Evolutionary conservation across 2,329 filamentous ascomycete genomes (phyloP).

Genomic region (Fusarium sp.): DNA sequence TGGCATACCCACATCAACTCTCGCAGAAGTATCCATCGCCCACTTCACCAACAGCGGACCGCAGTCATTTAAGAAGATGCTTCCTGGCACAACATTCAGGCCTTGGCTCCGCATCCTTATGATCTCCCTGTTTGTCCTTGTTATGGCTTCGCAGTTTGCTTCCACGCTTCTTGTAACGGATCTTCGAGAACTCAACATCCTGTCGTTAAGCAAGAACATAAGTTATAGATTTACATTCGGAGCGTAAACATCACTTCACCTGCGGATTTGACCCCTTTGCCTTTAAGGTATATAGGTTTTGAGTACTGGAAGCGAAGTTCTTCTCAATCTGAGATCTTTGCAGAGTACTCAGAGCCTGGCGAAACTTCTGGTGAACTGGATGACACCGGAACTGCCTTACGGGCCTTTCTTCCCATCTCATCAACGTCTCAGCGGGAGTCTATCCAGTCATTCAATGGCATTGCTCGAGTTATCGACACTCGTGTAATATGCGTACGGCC

Average conservation of each 20-base stretch:
- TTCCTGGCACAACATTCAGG: background rate
- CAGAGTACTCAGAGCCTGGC: background rate
- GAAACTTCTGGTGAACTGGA: background rate
- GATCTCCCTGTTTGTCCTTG: background rate
- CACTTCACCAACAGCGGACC: background rate
- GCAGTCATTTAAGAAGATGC: background rate
- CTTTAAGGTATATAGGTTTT: background rate
- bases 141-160: background rate
- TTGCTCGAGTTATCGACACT: background rate
- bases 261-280: background rate
- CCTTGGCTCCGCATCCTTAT: background rate
- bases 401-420: background rate
- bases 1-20: background rate
- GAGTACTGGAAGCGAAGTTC: background rate
- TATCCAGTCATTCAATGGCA: background rate
- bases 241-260: too few relatives aligned
- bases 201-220: background rate
- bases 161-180: background rate
- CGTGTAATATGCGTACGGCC: background rate
- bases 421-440: background rate
- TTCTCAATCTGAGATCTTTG: background rate
- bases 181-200: background rate
- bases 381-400: background rate
- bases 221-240: background rate
- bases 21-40: background rate